Evolutionary conservation across 768 basidiomycete species (phyloP).

Genomic region (Lactarius pseudohatsudake): DNA sequence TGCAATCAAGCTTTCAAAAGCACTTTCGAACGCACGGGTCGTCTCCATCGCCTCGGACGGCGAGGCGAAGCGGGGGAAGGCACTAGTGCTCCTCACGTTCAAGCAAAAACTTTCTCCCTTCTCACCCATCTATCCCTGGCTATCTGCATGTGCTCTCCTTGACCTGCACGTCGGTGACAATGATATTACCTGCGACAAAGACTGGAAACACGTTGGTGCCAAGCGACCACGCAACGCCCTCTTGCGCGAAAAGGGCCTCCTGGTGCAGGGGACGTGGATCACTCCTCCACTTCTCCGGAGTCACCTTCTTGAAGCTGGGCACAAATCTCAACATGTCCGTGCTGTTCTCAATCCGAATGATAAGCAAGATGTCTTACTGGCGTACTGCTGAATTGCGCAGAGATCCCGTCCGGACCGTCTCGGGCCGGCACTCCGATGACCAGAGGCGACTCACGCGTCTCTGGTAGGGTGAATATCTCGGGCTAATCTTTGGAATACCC

Average conservation of each 20-base stretch:
- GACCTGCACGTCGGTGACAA: not conserved
- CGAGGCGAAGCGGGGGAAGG: not conserved
- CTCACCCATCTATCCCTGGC: not conserved
- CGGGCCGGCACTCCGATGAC: no score
- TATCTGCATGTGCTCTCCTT: not conserved
- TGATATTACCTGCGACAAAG: slow-evolving; percentile 12
- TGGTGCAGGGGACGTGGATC: not conserved
- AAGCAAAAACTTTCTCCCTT: not conserved
- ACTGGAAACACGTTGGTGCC: slow-evolving; percentile 2
- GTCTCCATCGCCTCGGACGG: not conserved
- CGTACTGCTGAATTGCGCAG: no score
- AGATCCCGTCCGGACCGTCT: no score
- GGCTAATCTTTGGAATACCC: no score
- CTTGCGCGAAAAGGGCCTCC: slow-evolving; percentile 4
- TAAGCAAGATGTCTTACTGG: no score
- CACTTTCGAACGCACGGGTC: not conserved
- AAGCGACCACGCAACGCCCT: not conserved
- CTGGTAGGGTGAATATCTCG: no score
- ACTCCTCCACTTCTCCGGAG: not conserved
- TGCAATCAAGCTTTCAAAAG: not conserved
- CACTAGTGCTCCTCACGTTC: not conserved
- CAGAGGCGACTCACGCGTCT: no score
- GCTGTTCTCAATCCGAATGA: no score
- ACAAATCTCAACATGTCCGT: not conserved
- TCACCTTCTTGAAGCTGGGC: no score